phyloP scores from a whole-genome alignment of 805 yeast species.

The Lipomyces orientalis region DNA sequence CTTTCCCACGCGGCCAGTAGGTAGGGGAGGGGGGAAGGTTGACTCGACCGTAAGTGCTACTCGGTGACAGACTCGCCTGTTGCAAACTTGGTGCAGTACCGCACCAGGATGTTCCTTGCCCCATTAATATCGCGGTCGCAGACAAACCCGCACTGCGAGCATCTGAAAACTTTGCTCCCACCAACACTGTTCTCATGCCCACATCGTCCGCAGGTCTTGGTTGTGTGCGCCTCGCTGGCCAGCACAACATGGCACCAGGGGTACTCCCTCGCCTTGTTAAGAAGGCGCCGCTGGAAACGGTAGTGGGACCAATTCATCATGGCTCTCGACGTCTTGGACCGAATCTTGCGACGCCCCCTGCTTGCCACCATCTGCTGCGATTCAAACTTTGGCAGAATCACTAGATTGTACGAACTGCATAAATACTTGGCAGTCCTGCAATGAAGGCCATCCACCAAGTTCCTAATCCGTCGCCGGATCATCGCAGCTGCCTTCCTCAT shows the following conservation, averaged over 20 bases:
- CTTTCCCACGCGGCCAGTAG: neutral
- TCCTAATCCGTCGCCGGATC: too few relatives aligned
- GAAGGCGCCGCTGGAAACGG: neutral
- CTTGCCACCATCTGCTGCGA: neutral
- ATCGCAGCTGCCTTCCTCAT: neutral
- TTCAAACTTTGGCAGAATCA: neutral
- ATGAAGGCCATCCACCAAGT: neutral
- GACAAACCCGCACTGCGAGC: neutral
- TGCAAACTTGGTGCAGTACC: neutral
- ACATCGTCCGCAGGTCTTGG: neutral
- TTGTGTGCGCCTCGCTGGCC: neutral
- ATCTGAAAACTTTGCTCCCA: neutral
- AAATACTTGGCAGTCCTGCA: neutral
- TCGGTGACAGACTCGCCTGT: slow-evolving; percentile 4
- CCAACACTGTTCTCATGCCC: neutral
- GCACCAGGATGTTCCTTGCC: neutral
- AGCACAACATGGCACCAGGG: too few relatives aligned
- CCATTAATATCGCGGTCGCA: neutral
- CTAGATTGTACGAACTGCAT: neutral
- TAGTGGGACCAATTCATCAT: neutral
- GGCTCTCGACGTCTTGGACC: neutral
- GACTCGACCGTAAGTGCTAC: neutral
- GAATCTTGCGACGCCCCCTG: neutral
- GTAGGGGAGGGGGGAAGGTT: neutral
- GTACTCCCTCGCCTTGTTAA: neutral